Conservation (phyloP, 1,139 yeast species). For the Hemisphaericaspora subhashii region DNA sequence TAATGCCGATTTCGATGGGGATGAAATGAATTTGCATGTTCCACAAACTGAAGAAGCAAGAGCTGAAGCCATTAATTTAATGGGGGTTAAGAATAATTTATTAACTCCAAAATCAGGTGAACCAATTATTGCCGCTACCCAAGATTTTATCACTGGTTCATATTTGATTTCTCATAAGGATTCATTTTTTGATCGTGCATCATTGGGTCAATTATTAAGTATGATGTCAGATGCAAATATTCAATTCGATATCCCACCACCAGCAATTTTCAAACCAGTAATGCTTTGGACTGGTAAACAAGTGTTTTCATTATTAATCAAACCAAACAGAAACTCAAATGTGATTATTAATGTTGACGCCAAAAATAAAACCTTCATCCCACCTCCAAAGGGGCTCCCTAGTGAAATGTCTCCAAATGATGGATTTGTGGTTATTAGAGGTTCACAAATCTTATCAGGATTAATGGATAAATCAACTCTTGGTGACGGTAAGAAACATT, state of each 20-base stretch:
- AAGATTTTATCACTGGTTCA: constrained; percentile 97
- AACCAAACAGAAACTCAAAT: constrained; percentile 72
- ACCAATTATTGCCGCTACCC: constrained; percentile 99
- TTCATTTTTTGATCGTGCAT: constrained; percentile 85
- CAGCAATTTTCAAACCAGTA: constrained; percentile 86
- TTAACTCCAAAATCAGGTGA: constrained; percentile 98
- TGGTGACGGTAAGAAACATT: constrained; percentile 98
- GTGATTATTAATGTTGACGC: constrained; percentile 92
- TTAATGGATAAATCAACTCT: constrained; percentile 95
- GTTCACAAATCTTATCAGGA: constrained; percentile 86
- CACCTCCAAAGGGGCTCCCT: constrained; percentile 65
- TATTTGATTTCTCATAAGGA: constrained; percentile 91
- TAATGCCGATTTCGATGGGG: constrained; percentile 99
- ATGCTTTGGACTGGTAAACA: constrained; percentile 98
- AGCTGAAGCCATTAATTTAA: constrained; percentile 93
- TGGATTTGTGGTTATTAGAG: constrained; percentile 87
- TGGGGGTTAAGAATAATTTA: constrained; percentile 96
- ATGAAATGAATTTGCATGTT: constrained; percentile 98
- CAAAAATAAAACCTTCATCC: constrained; percentile 83
- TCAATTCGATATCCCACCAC: constrained; percentile 94
- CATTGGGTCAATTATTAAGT: constrained; percentile 76
- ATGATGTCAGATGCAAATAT: constrained; percentile 95
- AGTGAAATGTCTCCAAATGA: constrained; percentile 98
- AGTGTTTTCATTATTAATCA: constrained; percentile 81
- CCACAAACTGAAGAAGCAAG: constrained; percentile 99